Conservation (phyloP, 139 green algal species). For the Chlorella sp. region DNA sequence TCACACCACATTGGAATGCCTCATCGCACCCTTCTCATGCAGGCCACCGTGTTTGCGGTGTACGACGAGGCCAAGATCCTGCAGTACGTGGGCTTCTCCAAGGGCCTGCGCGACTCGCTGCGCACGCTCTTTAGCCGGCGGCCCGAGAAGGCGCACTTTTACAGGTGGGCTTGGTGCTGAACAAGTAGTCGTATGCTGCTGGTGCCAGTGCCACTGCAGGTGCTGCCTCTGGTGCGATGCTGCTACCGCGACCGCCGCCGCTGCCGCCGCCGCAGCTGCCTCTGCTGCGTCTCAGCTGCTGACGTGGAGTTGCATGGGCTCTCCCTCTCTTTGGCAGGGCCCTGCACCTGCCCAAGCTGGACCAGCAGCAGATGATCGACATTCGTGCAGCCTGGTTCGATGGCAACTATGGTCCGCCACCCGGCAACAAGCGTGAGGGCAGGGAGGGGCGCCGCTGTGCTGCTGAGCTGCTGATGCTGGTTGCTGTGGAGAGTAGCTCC, state of each 20-base stretch:
- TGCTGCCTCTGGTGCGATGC: not conserved
- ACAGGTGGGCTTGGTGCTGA: slow-evolving; percentile 60
- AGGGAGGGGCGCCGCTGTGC: too few relatives aligned
- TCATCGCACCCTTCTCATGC: too few relatives aligned
- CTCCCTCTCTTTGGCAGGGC: slow-evolving; percentile 42
- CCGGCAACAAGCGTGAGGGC: slow-evolving; percentile 80
- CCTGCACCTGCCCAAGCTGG: slow-evolving; percentile 59
- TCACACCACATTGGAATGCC: too few relatives aligned
- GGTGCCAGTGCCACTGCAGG: not conserved
- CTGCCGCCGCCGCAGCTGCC: not conserved
- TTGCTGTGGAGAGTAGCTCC: too few relatives aligned
- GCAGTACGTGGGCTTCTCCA: slow-evolving; percentile 94
- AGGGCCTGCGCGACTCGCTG: slow-evolving; percentile 83
- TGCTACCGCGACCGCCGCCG: not conserved
- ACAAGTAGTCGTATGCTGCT: too few relatives aligned
- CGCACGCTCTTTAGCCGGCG: slow-evolving; percentile 81
- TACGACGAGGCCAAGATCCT: slow-evolving; percentile 85
- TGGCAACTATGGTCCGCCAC: slow-evolving; percentile 68
- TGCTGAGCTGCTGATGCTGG: too few relatives aligned
- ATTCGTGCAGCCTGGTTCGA: slow-evolving; percentile 81
- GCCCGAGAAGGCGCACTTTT: slow-evolving; percentile 87
- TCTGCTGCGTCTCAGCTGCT: not conserved
- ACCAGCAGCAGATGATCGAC: slow-evolving; percentile 85
- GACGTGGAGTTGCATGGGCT: too few relatives aligned
- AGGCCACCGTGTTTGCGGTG: slow-evolving; percentile 87